Evolutionary conservation across 78 protist species (phyloP), one percentile per base, ranked within the genome.

Genomic region (Polysphondylium violaceum): DNA sequence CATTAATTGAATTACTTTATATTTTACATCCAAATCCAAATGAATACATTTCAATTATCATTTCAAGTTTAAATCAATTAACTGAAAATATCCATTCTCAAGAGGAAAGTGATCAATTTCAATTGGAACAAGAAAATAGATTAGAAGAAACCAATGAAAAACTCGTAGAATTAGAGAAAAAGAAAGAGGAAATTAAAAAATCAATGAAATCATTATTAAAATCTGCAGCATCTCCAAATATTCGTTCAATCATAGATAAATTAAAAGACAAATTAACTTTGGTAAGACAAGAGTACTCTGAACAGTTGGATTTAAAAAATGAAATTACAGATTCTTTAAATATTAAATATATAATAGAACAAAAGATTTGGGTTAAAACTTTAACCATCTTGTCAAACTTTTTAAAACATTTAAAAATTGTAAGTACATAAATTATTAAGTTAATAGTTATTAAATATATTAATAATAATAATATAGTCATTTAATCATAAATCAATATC

Each of bases 1-100:
- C 91, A 41, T 33, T 83, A 17, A 19, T 83, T 44, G 91, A 83
- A 19, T n/a, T 83, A 25, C 51, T 83, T 14, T 50, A 19, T 27
- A 25, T 23, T 27, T 29, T 72, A 1, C n/a, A 47, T 14, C n/a
- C 41, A 17, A 40, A 47, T 27, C 2, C 5, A 5, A 29, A 14
- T 50, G 33, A 16, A 31, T 31, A 56, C 1, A 41, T 21, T n/a
- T 38, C 50, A 21, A 17, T n/a, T 36, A 36, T n/a, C 31, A 38
- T 65, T 65, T n/a, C 44, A 38, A 38, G 27, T 36, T 65, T 65
- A 21, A 38, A 29, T 3, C 33, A 65, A 0, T 63, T 35, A 3
- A 63, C 35, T 19, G 71, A 63, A 35, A 63, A 63, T 63, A n/a
- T n/a, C n/a, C n/a, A n/a, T n/a, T n/a, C n/a, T n/a, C n/a, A n/a